These are phyloP conservation scores for Pyricularia pennisetigena DNA, from an alignment of 2,329 filamentous ascomycete genomes.

Conservation along the genomic window DNA sequence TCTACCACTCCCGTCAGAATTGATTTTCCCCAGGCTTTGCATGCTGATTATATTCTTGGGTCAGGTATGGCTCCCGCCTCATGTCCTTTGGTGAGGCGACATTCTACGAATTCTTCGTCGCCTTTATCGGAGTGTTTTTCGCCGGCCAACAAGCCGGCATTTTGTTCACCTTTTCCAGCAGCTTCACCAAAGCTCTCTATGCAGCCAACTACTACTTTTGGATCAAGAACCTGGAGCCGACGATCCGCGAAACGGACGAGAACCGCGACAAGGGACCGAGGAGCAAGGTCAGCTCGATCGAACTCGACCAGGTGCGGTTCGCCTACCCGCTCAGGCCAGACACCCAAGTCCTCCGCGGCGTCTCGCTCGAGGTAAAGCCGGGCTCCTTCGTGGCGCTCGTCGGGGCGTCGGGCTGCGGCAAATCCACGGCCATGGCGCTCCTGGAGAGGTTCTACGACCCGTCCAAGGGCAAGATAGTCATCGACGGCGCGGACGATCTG, in stretches of 20 bases:
- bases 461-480: constrained; percentile 31
- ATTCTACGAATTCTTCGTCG: constrained; percentile 34
- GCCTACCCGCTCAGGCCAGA: constrained; percentile 44
- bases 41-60: neutral
- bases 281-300: constrained; percentile 22
- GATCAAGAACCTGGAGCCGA: constrained; percentile 30
- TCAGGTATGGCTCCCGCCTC: constrained; percentile 23
- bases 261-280: constrained; percentile 27
- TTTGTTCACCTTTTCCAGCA: constrained; percentile 37
- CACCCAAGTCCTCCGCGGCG: constrained; percentile 28
- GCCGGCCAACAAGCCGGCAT: constrained; percentile 28
- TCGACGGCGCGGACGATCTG: constrained; percentile 15
- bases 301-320: constrained; percentile 49
- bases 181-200: constrained; percentile 39
- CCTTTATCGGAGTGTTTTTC: constrained; percentile 41
- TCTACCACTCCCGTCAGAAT: constrained; percentile 3
- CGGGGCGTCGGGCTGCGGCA: constrained; percentile 46
- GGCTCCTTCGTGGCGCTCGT: constrained; percentile 45
- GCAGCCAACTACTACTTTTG: constrained; percentile 41
- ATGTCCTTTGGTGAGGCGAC: constrained; percentile 26
- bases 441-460: constrained; percentile 35
- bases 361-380: constrained; percentile 25
- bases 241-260: constrained; percentile 28
- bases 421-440: constrained; percentile 49
- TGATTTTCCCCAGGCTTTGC: neutral